Base-by-base conservation (phyloP, 805 yeast species). In the Kluyveromyces starmeri region DNA sequence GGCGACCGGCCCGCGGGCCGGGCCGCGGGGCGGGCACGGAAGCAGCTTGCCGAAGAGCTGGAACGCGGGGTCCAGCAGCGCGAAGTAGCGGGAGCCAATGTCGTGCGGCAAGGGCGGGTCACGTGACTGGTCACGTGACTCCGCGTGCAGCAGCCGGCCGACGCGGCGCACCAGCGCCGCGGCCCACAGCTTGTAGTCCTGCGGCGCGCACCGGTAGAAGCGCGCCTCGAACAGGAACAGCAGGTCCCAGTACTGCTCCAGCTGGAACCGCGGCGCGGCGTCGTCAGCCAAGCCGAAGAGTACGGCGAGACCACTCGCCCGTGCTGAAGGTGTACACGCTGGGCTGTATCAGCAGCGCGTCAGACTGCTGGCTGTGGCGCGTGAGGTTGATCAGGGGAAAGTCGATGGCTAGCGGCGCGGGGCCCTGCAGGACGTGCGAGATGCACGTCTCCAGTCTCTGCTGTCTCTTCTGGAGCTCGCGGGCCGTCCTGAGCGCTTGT, bases 241-340 rank as follows among this genome's bases (percentile, higher is more conserved):
- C 8, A 53, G 39, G 39, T 55, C 54, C 61, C 61, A 56, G 38
- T 52, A 52, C 13, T 51, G 46, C 35, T 56, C 57, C 33, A 30
- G 15, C 25, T 30, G 16, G 11, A 30, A 13, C 13, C 17, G 14
- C 12, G 15, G 22, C 26, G 22, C 20, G 5, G 19, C 33, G 25
- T 13, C 22, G 33, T 26, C 22, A 30, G 26, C 26, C 33, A 9
- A 30, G 16, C 33, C 19, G 33, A 30, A 10, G 18, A 20, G 27
- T 30, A 10, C 20, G 9, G n/a, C 22, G 19, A 9, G 19, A 15
- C 33, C 33, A 30, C 11, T 30, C 33, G 20, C 33, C 22, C 26
- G 11, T 20, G 5, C 14, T 8, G 26, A 30, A 30, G 19, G 20
- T 25, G n/a, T 30, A 30, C 14, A 20, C 20, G 11, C 5, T 19